A percentile compares a stretch with the other conserved stretches of the same genome.
phyloP scores from a whole-genome alignment of 306 rosid genomes.

The Lablab purpureus region DNA sequence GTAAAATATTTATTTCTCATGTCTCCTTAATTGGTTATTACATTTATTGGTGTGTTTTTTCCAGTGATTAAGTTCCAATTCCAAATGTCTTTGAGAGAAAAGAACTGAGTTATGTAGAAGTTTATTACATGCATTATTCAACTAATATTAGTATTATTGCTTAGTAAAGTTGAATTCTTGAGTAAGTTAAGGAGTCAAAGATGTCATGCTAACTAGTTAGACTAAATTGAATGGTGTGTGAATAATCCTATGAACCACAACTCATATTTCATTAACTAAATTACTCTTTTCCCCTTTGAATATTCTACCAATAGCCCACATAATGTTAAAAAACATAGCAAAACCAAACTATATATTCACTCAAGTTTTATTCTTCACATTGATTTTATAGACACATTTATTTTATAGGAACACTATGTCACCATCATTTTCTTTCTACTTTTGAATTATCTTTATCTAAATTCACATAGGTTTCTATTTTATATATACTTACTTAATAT shows the following conservation, averaged over 20 bases:
- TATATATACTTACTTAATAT: too few species aligned
- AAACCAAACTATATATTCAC: background rate
- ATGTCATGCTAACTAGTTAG: background rate
- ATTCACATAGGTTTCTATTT: too few species aligned
- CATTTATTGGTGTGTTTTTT: too few species aligned
- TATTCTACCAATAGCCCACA: conserved; percentile 29
- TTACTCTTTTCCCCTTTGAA: background rate
- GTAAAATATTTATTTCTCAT: too few species aligned
- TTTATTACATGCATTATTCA: background rate
- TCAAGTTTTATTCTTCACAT: background rate
- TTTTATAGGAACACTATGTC: background rate
- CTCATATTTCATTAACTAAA: background rate
- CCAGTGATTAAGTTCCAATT: too few species aligned
- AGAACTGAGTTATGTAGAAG: background rate
- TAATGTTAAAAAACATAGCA: background rate
- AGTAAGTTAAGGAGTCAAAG: background rate
- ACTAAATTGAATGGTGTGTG: background rate
- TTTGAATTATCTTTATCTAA: too few species aligned
- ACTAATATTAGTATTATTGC: background rate
- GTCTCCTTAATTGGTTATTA: too few species aligned
- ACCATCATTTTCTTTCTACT: background rate
- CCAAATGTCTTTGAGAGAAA: too few species aligned
- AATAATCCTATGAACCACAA: background rate
- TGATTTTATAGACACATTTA: background rate
- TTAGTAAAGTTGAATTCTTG: background rate